Evolutionary conservation across 495 filamentous ascomycete species (phyloP).

Genomic region (Cercophora scortea): DNA sequence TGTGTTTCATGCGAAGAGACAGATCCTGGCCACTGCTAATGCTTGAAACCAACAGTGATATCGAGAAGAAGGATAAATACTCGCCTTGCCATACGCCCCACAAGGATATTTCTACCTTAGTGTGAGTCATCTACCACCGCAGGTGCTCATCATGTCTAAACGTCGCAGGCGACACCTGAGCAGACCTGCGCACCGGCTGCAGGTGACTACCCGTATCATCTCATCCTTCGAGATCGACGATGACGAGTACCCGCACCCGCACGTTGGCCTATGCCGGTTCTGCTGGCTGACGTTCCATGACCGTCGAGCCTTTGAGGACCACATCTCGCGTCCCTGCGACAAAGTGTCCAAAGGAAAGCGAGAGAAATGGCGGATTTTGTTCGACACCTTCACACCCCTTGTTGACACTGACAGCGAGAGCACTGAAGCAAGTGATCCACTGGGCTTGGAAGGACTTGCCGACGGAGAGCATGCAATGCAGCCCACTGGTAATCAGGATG

Average conservation of each 20-base stretch:
- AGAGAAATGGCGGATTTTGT: conserved; percentile 26
- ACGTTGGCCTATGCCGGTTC: conserved; percentile 20
- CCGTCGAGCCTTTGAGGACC: conserved; percentile 13
- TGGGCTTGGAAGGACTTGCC: background rate
- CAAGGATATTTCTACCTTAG: conserved; percentile 27
- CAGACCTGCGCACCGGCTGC: conserved; percentile 23
- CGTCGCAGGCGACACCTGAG: conserved; percentile 20
- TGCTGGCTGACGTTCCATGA: conserved; percentile 22
- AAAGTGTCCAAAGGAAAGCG: conserved; percentile 27
- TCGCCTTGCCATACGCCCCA: conserved; percentile 26
- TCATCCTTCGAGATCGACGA: conserved; percentile 25
- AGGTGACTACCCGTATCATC: conserved; percentile 17
- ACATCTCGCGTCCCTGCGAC: conserved; percentile 14
- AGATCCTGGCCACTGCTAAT: conserved; percentile 8
- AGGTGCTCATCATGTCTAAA: conserved; percentile 1
- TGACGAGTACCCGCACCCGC: conserved; percentile 15
- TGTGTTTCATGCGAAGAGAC: conserved; percentile 2
- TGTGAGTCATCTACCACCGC: conserved; percentile 12
- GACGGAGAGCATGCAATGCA: conserved; percentile 3
- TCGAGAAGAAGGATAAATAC: conserved; percentile 20
- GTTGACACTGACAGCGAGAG: background rate
- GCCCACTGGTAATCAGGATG: background rate
- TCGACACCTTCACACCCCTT: conserved; percentile 22
- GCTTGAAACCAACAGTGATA: conserved; percentile 14
- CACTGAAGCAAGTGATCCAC: background rate